phyloP scores from a whole-genome alignment of 352 stramenopile genomes.

The Pythium coloratum region DNA sequence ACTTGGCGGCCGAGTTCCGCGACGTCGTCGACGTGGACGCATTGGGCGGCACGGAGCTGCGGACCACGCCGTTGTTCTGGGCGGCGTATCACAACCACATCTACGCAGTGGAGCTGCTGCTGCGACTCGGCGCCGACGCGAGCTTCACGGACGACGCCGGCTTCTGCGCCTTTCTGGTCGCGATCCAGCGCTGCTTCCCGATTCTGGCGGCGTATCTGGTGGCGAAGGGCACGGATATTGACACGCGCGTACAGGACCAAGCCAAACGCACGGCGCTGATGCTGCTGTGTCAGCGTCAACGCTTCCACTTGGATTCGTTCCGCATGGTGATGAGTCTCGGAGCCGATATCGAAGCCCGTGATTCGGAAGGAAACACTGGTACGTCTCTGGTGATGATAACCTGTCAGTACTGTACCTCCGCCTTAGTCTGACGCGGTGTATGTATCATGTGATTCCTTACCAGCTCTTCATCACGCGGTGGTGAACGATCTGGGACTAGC shows the following conservation, averaged over 20 bases:
- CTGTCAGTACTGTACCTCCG: too few species aligned
- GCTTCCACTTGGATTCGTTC: slow-evolving; percentile 81
- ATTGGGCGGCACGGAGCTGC: slow-evolving; percentile 45
- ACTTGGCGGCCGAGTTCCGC: slow-evolving; percentile 19
- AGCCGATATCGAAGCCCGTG: slow-evolving; percentile 48
- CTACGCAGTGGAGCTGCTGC: slow-evolving; percentile 72
- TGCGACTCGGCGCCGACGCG: slow-evolving; percentile 58
- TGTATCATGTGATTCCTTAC: not conserved
- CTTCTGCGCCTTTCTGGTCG: slow-evolving; percentile 64
- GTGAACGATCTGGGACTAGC: slow-evolving; percentile 60
- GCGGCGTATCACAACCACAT: slow-evolving; percentile 76
- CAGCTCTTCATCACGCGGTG: slow-evolving; percentile 67
- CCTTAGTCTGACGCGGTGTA: not conserved
- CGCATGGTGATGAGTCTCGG: slow-evolving; percentile 80
- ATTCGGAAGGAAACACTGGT: slow-evolving; percentile 73
- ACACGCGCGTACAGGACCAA: slow-evolving; percentile 48
- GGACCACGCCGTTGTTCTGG: slow-evolving; percentile 79
- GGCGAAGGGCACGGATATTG: slow-evolving; percentile 68
- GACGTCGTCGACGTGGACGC: slow-evolving; percentile 45
- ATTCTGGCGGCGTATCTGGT: slow-evolving; percentile 79
- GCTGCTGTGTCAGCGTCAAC: slow-evolving; percentile 63
- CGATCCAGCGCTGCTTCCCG: slow-evolving; percentile 71
- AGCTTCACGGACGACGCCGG: slow-evolving; percentile 50
- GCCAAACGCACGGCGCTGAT: slow-evolving; percentile 63
- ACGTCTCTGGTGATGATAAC: slow-evolving; percentile 2